Evolutionary conservation across 1,284 basidiomycete genomes (phyloP), one percentile per base, ranked within the genome.

Genomic region (Naganishia sp.): DNA sequence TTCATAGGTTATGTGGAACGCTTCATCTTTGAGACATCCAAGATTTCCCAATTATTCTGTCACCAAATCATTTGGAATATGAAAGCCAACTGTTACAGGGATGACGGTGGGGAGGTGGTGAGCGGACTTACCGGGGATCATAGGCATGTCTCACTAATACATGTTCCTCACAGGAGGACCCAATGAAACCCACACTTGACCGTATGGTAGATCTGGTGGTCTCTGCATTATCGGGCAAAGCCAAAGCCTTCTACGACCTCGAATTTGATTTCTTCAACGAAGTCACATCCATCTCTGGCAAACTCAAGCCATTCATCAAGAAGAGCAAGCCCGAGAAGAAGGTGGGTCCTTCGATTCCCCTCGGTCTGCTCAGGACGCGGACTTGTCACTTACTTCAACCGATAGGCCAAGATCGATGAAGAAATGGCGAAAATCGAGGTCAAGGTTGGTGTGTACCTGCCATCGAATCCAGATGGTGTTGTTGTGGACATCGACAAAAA

Each of bases 41-140:
- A 94, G 80, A 93, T 99, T 69, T 98, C 94, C 4, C 95, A 97
- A 78, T 81, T 94, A 11, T 99, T 99, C 83, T 99, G 96, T 76
- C 96, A 99, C 78, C 96, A 99, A 81, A 99, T 99, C 70, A 93
- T 99, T 71, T 99, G 96, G 96, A 99, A 99, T 79, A 99, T 99
- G 96, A 96, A 96, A 75, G 96, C 96, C 5, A 99, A 99, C 77
- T 92, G 89, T 69, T 97, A 88, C 79, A 92, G 90, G 73, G 96
- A 95, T 74, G 96, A 99, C 73, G 83, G 84, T 13, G 89, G 85
- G 11, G 90, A 92, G 78, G 84, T 89, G 69, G 92, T 92, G 73
- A 70, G 87, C 7, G 13, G 13, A 39, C 0, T 13, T 10, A 39
- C 13, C 21, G 21, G 25, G 23, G 6, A 9, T 25, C 33, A 18